These are phyloP conservation scores for Stereocaulon alpinum DNA, from an alignment of 495 filamentous ascomycete species.

Conservation along the genomic window DNA sequence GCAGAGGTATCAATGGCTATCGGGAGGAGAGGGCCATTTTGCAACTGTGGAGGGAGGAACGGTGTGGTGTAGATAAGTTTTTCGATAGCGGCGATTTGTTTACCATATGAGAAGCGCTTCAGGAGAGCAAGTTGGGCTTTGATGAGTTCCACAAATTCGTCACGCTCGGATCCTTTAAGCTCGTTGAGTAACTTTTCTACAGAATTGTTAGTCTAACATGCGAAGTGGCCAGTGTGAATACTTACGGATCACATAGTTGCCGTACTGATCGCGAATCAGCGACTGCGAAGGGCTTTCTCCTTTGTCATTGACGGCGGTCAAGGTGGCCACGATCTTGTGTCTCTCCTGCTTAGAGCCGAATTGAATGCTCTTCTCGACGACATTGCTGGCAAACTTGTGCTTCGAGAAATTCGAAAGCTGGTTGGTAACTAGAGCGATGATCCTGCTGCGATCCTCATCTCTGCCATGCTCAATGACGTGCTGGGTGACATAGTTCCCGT, in stretches of 20 bases:
- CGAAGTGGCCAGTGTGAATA: constrained; percentile 21
- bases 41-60: constrained; percentile 10
- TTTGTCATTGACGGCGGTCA: constrained; percentile 50
- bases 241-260: constrained; percentile 97
- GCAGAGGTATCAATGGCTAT: constrained; percentile 41
- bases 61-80: constrained; percentile 42
- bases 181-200: constrained; percentile 71
- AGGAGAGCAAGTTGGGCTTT: constrained; percentile 60
- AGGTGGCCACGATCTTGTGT: constrained; percentile 54
- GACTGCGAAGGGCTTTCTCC: constrained; percentile 57
- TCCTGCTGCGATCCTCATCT: constrained; percentile 58
- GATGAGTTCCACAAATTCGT: constrained; percentile 59
- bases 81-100: constrained; percentile 68
- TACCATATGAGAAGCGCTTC: constrained; percentile 65
- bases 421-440: constrained; percentile 62
- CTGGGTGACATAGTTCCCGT: constrained; percentile 94
- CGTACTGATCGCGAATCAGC: constrained; percentile 85
- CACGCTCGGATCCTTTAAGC: constrained; percentile 53
- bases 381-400: constrained; percentile 96
- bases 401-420: constrained; percentile 70
- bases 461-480: constrained; percentile 82
- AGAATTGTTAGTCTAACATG: constrained; percentile 28
- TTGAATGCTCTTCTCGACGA: constrained; percentile 89
- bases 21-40: constrained; percentile 25
- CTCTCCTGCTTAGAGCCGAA: constrained; percentile 61